phyloP scores from a whole-genome alignment of 1,284 basidiomycete genomes.

The Apiotrichum gracile region DNA sequence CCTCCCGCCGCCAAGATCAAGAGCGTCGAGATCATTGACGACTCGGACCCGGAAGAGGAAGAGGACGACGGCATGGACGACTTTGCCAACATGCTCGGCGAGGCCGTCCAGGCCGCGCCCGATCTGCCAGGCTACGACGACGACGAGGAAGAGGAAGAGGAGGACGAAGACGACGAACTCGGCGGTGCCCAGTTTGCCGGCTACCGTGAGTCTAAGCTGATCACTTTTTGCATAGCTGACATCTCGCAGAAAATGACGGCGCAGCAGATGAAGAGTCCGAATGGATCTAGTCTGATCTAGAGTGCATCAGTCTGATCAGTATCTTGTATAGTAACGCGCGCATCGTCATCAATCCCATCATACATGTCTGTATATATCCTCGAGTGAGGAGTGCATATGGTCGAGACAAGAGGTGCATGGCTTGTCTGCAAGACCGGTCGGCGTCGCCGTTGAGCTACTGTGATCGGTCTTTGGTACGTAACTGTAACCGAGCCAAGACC shows the following conservation, averaged over 20 bases:
- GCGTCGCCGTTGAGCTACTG: too few relatives aligned
- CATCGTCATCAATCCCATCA: too few relatives aligned
- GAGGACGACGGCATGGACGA: slow-evolving; percentile 37
- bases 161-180: slow-evolving; percentile 32
- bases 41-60: too few relatives aligned
- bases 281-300: slow-evolving; percentile 13
- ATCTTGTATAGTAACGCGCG: too few relatives aligned
- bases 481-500: too few relatives aligned
- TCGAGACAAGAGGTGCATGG: too few relatives aligned
- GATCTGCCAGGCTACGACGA: slow-evolving; percentile 22
- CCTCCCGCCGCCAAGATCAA: slow-evolving; percentile 27
- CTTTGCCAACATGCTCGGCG: slow-evolving; percentile 37
- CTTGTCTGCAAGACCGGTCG: too few relatives aligned
- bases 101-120: slow-evolving; percentile 22
- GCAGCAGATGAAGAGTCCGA: slow-evolving; percentile 12
- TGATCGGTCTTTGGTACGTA: too few relatives aligned
- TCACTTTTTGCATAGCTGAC: not conserved
- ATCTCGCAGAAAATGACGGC: not conserved
- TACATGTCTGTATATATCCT: too few relatives aligned
- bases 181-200: slow-evolving; percentile 29
- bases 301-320: not conserved
- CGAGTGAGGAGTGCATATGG: too few relatives aligned
- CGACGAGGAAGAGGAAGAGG: slow-evolving; percentile 29
- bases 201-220: not conserved
- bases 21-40: slow-evolving; percentile 39